These are phyloP conservation scores for Aurinia saxatilis DNA, from an alignment of 345 rosid species.

Conservation along the genomic window DNA sequence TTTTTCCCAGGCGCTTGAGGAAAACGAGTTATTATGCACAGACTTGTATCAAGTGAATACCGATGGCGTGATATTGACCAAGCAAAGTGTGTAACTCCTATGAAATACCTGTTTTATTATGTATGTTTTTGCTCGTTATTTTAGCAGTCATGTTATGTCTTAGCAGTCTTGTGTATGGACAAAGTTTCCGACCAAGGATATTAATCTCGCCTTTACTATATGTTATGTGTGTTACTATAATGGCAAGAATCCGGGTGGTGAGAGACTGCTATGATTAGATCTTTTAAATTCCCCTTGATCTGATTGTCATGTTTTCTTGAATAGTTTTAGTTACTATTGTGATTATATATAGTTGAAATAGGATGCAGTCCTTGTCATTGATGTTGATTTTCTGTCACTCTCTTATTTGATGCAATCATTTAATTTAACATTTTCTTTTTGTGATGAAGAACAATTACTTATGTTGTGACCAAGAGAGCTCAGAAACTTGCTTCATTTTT, in stretches of 20 bases:
- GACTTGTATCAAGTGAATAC: slow-evolving; percentile 68
- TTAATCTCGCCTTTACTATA: not conserved
- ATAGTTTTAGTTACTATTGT: too few species aligned
- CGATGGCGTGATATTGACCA: slow-evolving; percentile 79
- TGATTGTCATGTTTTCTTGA: too few species aligned
- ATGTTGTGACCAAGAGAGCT: slow-evolving; percentile 11
- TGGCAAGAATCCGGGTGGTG: not conserved
- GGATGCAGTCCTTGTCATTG: too few species aligned
- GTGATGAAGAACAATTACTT: not conserved
- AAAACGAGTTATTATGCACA: slow-evolving; percentile 69
- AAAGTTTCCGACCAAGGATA: slow-evolving; percentile 8
- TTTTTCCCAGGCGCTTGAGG: slow-evolving; percentile 76
- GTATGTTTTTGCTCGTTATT: slow-evolving; percentile 10
- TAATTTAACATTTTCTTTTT: not conserved
- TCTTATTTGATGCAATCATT: slow-evolving; percentile 4
- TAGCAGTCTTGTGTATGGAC: slow-evolving; percentile 1
- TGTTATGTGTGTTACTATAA: not conserved
- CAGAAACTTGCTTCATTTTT: slow-evolving; percentile 5
- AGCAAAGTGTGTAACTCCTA: slow-evolving; percentile 58
- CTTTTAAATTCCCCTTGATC: not conserved
- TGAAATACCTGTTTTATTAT: slow-evolving; percentile 21
- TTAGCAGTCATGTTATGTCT: slow-evolving; percentile 7
- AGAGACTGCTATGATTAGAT: slow-evolving; percentile 4
- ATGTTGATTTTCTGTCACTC: too few species aligned
- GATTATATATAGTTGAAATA: too few species aligned